Conservation (phyloP, 1,284 basidiomycete species). For the Fomes fomentarius region DNA sequence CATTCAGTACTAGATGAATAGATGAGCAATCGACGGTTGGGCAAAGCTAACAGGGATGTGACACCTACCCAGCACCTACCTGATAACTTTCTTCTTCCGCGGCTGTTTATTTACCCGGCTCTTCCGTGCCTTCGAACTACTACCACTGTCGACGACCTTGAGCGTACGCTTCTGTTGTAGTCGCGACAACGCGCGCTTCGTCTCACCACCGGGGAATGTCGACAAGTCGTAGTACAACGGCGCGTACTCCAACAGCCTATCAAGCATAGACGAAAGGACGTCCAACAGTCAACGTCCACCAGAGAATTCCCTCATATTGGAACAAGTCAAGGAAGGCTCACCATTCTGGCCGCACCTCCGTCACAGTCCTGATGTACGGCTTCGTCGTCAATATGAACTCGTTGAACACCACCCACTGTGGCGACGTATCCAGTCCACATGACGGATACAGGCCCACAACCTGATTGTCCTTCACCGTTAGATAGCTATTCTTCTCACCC, state of each 20-base stretch:
- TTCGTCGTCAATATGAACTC: conserved; percentile 95
- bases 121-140: conserved; percentile 12
- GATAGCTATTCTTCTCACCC: conserved; percentile 85
- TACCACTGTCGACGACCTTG: conserved; percentile 26
- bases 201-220: conserved; percentile 72
- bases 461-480: conserved; percentile 94
- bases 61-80: too few species aligned
- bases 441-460: conserved; percentile 94
- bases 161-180: conserved; percentile 45
- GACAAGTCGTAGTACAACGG: conserved; percentile 78
- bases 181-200: conserved; percentile 67
- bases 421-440: conserved; percentile 90
- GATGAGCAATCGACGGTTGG: too few species aligned
- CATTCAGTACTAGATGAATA: too few species aligned
- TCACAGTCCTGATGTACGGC: conserved; percentile 90
- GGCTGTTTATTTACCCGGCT: conserved; percentile 4
- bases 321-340: conserved; percentile 46
- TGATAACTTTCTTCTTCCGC: conserved; percentile 15
- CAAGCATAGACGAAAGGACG: too few species aligned
- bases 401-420: conserved; percentile 98
- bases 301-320: not conserved
- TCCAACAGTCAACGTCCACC: too few species aligned
- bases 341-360: conserved; percentile 91
- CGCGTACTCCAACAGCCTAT: conserved; percentile 87
- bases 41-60: too few species aligned